A percentile compares a stretch with the other conserved stretches of the same genome.
Conservation (phyloP, 306 rosid species). For the Rosa lucieae region DNA sequence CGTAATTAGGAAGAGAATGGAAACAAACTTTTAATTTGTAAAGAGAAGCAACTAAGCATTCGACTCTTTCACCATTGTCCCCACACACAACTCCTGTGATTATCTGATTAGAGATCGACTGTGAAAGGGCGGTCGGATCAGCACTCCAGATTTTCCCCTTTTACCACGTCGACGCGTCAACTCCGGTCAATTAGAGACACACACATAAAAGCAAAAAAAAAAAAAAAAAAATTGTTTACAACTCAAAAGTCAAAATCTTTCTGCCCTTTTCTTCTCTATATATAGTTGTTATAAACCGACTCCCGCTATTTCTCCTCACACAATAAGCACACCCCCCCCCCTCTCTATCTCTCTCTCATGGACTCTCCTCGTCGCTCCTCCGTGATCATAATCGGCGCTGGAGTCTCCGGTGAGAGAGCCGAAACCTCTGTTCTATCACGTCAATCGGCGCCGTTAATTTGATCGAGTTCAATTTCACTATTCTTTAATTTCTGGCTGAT, state of each 20-base stretch:
- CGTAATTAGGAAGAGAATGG: too few relatives aligned
- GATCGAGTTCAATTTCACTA: too few relatives aligned
- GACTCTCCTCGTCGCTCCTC: conserved; percentile 69
- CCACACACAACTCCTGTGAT: not conserved
- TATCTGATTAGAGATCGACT: not conserved
- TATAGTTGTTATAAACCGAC: conserved; percentile 44
- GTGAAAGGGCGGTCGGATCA: not conserved
- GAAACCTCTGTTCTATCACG: not conserved
- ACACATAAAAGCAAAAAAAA: not conserved
- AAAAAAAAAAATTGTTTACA: not conserved
- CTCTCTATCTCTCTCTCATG: conserved; percentile 40
- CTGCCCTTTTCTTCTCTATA: not conserved
- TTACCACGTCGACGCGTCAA: not conserved
- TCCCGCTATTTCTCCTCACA: conserved; percentile 58
- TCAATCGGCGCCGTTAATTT: too few relatives aligned
- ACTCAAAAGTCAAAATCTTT: conserved; percentile 8
- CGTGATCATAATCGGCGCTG: conserved; percentile 89
- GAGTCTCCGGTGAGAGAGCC: conserved; percentile 68
- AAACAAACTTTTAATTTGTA: too few relatives aligned
- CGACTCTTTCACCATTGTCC: not conserved
- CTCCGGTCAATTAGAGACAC: not conserved
- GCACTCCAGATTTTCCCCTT: not conserved
- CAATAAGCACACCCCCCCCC: not conserved
- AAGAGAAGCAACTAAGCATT: not conserved
- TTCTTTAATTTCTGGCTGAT: not conserved